Percentiles rank a stretch among this genome's conserved stretches.
phyloP scores from a whole-genome alignment of 1,139 yeast genomes.

The Saccharomyces hybrid region DNA sequence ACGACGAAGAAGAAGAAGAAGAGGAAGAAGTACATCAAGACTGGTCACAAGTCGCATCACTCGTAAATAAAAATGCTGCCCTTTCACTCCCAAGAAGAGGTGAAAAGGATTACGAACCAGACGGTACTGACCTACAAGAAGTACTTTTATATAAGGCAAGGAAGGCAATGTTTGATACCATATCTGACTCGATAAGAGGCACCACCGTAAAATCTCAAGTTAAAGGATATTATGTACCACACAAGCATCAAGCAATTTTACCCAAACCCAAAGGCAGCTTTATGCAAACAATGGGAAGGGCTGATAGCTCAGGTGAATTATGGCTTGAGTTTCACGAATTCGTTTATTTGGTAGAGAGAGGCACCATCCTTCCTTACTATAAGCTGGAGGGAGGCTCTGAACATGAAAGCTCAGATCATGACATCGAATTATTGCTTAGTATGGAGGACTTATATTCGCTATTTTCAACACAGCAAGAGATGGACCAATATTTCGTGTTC shows the following conservation, averaged over 20 bases:
- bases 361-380: conserved; percentile 55
- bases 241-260: conserved; percentile 40
- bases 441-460: conserved; percentile 60
- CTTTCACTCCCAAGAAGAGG: conserved; percentile 56
- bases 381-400: conserved; percentile 20
- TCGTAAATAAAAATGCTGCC: conserved; percentile 24
- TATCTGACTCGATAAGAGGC: conserved; percentile 47
- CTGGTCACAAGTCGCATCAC: conserved; percentile 42
- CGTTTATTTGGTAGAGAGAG: conserved; percentile 75
- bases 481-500: conserved; percentile 62
- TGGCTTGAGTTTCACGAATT: conserved; percentile 61
- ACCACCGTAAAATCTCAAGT: conserved; percentile 46
- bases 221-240: conserved; percentile 42
- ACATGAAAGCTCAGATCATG: conserved; percentile 26
- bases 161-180: conserved; percentile 65
- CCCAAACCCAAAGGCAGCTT: conserved; percentile 63
- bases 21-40: conserved; percentile 70
- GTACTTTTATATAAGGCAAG: conserved; percentile 48
- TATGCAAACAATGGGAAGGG: conserved; percentile 63
- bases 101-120: conserved; percentile 83
- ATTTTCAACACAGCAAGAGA: conserved; percentile 37
- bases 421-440: conserved; percentile 43
- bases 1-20: conserved; percentile 31
- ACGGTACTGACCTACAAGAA: conserved; percentile 58
- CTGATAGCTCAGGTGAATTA: conserved; percentile 41